Evolutionary conservation across 768 basidiomycete genomes (phyloP), one percentile per base, ranked within the genome.

Genomic region (Russula sp.): DNA sequence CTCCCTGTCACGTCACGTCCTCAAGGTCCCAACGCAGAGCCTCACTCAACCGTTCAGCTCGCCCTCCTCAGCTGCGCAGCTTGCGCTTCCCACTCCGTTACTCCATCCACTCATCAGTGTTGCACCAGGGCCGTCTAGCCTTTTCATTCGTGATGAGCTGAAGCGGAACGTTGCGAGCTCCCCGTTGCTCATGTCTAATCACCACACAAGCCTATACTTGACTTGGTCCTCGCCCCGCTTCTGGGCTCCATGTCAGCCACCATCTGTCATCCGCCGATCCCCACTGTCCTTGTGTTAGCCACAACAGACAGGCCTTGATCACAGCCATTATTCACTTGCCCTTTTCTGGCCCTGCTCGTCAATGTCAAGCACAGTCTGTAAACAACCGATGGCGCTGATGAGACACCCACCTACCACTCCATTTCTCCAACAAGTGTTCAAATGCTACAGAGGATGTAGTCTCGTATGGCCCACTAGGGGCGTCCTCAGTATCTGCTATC

Each of bases 191-290:
- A 53, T 63, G 16, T 63, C 56, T 20, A 42, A 10, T 50, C 50
- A 63, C 18, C 8, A 45, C 20, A 52, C 51, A 29, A 47, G 56
- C 7, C 22, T 35, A 32, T 52, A 63, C 18, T 46, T 54, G 45
- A 58, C 57, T 29, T 29, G 25, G 10, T 42, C 45, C 7, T 63
- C 61, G 32, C 61, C 56, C 11, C 7, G n/a, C 51, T 42, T 53
- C 61, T 9, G 61, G 32, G 14, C 32, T 59, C 61, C 61, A 59
- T 32, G 57, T 63, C 32, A 63, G 10, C 39, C 43, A 41, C 61
- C 61, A 58, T 29, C 34, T 38, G 39, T 43, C 39, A 46, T 49
- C 45, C 56, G 3, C 61, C 53, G 50, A 47, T 34, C 35, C 43
- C 53, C 35, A 18, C 38, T 39, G 34, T 60, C 53, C 36, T 39